A percentile compares a stretch with the other conserved stretches of the same genome.
Evolutionary conservation across 1,139 yeast species (phyloP).

Genomic region (Arxiozyma slooffiae): DNA sequence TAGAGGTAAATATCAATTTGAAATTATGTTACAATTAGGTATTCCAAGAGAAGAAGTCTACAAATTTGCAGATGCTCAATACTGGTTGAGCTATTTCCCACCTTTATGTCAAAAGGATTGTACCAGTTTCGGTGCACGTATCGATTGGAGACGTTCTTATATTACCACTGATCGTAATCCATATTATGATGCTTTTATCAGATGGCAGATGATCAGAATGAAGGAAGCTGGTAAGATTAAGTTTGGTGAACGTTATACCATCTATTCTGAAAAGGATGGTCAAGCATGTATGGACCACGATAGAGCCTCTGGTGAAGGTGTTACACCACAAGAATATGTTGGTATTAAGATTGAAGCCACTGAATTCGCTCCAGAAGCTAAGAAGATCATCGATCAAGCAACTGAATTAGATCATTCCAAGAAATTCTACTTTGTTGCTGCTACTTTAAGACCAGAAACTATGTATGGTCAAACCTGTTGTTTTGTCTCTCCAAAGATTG

Average conservation of each 20-base stretch:
- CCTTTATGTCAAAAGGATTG: slow-evolving; percentile 80
- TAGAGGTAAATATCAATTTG: slow-evolving; percentile 87
- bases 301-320: slow-evolving; percentile 95
- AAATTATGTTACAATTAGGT: slow-evolving; percentile 91
- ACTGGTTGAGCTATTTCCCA: slow-evolving; percentile 91
- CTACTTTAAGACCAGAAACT: slow-evolving; percentile 97
- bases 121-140: slow-evolving; percentile 76
- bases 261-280: slow-evolving; percentile 94
- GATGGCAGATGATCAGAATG: slow-evolving; percentile 93
- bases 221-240: slow-evolving; percentile 83
- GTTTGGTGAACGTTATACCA: slow-evolving; percentile 96
- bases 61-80: slow-evolving; percentile 77
- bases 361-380: slow-evolving; percentile 39
- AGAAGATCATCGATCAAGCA: slow-evolving; percentile 30
- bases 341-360: slow-evolving; percentile 73
- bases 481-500: slow-evolving; percentile 91
- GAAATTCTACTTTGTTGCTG: slow-evolving; percentile 80
- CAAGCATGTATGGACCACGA: slow-evolving; percentile 99
- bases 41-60: slow-evolving; percentile 71
- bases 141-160: slow-evolving; percentile 97
- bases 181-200: slow-evolving; percentile 86
- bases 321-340: slow-evolving; percentile 90
- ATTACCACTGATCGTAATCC: slow-evolving; percentile 93
- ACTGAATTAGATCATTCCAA: slow-evolving; percentile 51
- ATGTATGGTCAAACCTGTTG: slow-evolving; percentile 99